phyloP scores from a whole-genome alignment of 1,139 yeast species.

The Blastobotrys buckinghamii region DNA sequence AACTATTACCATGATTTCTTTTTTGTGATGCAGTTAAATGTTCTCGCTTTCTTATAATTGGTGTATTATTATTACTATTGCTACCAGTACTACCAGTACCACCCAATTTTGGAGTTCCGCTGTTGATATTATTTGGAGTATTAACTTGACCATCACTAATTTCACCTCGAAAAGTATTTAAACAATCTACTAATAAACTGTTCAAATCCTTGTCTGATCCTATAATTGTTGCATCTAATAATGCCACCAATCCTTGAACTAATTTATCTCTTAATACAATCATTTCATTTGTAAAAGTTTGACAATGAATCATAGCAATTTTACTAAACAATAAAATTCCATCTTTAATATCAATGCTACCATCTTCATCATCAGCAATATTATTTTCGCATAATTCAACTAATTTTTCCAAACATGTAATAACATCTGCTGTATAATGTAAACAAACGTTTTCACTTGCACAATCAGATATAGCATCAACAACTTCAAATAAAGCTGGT shows the following conservation, averaged over 20 bases:
- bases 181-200: constrained; percentile 24
- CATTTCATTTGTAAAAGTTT: constrained; percentile 18
- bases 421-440: constrained; percentile 19
- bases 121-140: constrained; percentile 6
- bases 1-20: background rate
- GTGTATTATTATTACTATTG: constrained; percentile 1
- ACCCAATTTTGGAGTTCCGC: constrained; percentile 16
- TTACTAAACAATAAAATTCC: constrained; percentile 43
- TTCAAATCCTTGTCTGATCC: constrained; percentile 18
- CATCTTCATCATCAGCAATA: constrained; percentile 10
- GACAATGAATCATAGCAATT: constrained; percentile 51
- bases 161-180: constrained; percentile 22
- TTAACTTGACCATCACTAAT: constrained; percentile 19
- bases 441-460: constrained; percentile 20
- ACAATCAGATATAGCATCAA: constrained; percentile 29
- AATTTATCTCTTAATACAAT: constrained; percentile 31
- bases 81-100: background rate
- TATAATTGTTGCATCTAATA: constrained; percentile 33
- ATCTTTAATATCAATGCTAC: constrained; percentile 22
- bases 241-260: constrained; percentile 39
- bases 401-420: constrained; percentile 19
- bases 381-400: constrained; percentile 15
- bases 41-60: constrained; percentile 4
- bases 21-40: constrained; percentile 1
- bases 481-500: constrained; percentile 23